Conservation (phyloP, 2,329 filamentous ascomycete genomes). For the Pestalotiopsis sp. region DNA sequence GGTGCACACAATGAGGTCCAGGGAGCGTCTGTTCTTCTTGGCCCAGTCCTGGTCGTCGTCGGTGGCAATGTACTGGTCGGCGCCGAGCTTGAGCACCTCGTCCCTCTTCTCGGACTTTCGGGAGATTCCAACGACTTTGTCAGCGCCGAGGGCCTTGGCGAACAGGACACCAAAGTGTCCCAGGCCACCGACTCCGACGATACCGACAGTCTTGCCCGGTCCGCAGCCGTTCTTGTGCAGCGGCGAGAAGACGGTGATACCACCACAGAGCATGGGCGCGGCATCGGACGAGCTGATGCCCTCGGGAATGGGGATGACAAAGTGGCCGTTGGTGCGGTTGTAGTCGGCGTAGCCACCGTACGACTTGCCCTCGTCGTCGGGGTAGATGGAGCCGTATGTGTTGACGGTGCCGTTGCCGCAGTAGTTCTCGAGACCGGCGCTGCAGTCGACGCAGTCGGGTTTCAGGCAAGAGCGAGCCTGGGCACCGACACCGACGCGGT, state of each 20-base stretch:
- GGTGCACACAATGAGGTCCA: slow-evolving; percentile 19
- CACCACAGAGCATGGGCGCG: slow-evolving; percentile 32
- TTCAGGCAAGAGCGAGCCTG: slow-evolving; percentile 46
- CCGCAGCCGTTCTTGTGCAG: slow-evolving; percentile 17
- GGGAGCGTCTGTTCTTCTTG: slow-evolving; percentile 13
- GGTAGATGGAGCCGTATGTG: slow-evolving; percentile 48
- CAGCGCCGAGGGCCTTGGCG: slow-evolving; percentile 18
- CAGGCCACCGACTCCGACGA: slow-evolving; percentile 18
- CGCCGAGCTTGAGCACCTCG: slow-evolving; percentile 18
- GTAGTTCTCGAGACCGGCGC: slow-evolving; percentile 20
- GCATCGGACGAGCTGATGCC: slow-evolving; percentile 33
- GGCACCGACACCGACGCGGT: slow-evolving; percentile 42
- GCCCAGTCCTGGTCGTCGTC: slow-evolving; percentile 18
- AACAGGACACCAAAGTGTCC: slow-evolving; percentile 19
- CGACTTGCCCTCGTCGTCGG: slow-evolving; percentile 49
- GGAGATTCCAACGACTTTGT: slow-evolving; percentile 18
- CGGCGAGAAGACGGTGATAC: slow-evolving; percentile 18
- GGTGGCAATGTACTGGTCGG: slow-evolving; percentile 19
- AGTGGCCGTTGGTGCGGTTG: slow-evolving; percentile 33
- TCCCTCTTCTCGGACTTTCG: slow-evolving; percentile 17
- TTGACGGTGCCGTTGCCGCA: slow-evolving; percentile 30
- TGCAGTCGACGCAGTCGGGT: slow-evolving; percentile 24
- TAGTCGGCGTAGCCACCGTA: slow-evolving; percentile 51
- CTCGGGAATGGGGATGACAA: slow-evolving; percentile 45
- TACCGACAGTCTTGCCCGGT: slow-evolving; percentile 17